Evolutionary conservation across 2,329 filamentous ascomycete genomes (phyloP), one percentile per base, ranked within the genome.

Genomic region (Colletotrichum sp.): DNA sequence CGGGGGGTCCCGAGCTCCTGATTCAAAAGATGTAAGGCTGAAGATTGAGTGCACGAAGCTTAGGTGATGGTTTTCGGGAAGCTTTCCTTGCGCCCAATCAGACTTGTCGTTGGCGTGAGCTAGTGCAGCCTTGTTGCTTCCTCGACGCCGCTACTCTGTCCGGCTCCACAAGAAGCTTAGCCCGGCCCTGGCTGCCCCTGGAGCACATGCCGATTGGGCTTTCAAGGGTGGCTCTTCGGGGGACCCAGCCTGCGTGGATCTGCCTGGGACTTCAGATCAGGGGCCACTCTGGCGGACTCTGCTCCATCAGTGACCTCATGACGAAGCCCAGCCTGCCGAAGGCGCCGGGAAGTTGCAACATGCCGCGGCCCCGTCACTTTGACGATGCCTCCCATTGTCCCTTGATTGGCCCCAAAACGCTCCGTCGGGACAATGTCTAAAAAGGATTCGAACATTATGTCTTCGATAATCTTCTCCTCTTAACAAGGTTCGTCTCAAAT

Each of bases 261-360:
- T 49, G 44, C 44, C 44, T 49, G 44, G 44, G n/a, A 49, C 64
- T 39, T 68, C 32, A 39, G 52, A 62, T 68, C 63, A 72, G 67
- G 67, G 67, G 55, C 34, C 74, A 52, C 28, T 72, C 70, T 64
- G 57, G 55, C 32, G 67, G 39, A 44, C 24, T 68, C 24, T 21
- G 70, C 67, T 65, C 70, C 74, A 76, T 76, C 34, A 65, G 74
- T 76, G 74, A 76, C 74, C 70, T 76, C 70, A 76, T 76, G 73
- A 73, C 70, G 65, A 76, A 65, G 64, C 21, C 44, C 28, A 32
- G 59, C 59, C 28, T 34, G 64, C 65, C 55, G 64, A 65, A 69
- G 34, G 57, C 39, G 68, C 65, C 64, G 70, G 74, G 39, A n/a
- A 73, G n/a, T 66, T 69, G 64, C 16, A 60, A 69, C 24, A 59